These are phyloP conservation scores for Blastobotrys terrestris DNA, from an alignment of 805 yeast genomes.

Conservation along the genomic window DNA sequence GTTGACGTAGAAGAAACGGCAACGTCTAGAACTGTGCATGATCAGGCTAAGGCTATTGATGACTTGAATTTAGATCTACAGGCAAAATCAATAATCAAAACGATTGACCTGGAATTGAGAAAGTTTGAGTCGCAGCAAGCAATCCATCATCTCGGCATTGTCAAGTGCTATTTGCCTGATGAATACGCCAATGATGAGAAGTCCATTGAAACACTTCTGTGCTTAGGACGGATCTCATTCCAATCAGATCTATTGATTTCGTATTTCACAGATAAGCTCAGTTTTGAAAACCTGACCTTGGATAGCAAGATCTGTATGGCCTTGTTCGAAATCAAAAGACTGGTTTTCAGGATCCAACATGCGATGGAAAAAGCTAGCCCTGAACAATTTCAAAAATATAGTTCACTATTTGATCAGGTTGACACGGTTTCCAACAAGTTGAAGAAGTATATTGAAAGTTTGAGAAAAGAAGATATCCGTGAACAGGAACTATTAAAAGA, in stretches of 20 bases:
- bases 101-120: constrained; percentile 24
- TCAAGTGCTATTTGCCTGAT: constrained; percentile 19
- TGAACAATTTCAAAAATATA: constrained; percentile 3
- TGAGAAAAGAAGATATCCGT: neutral
- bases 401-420: neutral
- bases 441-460: neutral
- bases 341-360: neutral
- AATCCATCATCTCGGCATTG: constrained; percentile 22
- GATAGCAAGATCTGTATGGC: constrained; percentile 11
- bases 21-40: constrained; percentile 10
- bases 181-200: constrained; percentile 15
- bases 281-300: constrained; percentile 9
- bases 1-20: constrained; percentile 3
- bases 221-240: constrained; percentile 3
- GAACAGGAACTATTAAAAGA: constrained; percentile 1
- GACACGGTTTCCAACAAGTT: neutral
- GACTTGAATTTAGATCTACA: constrained; percentile 22
- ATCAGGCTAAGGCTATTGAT: constrained; percentile 10
- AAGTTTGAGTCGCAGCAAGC: constrained; percentile 24
- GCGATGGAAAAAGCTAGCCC: neutral
- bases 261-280: constrained; percentile 9
- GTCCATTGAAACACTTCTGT: constrained; percentile 8
- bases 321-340: constrained; percentile 6
- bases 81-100: constrained; percentile 15
- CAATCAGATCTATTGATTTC: constrained; percentile 4